These are phyloP conservation scores for Dactylorhiza incarnata DNA, from an alignment of 106 monocot genomes.

Conservation along the genomic window DNA sequence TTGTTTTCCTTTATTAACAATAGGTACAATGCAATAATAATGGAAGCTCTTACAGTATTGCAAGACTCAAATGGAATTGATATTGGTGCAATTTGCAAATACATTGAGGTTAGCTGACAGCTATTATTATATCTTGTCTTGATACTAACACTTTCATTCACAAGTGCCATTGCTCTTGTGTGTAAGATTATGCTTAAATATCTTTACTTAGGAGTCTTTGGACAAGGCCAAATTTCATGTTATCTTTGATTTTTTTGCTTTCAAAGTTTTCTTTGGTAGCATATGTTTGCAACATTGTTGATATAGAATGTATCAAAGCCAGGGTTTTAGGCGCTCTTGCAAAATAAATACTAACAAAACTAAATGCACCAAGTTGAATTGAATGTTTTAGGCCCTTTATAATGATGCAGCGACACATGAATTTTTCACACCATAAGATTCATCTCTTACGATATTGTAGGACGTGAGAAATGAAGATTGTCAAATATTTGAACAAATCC, in stretches of 20 bases:
- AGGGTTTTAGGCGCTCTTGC: background rate
- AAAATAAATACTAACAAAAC: background rate
- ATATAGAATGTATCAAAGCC: background rate
- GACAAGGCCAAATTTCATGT: background rate
- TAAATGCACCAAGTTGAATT: background rate
- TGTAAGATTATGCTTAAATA: background rate
- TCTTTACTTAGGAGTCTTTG: background rate
- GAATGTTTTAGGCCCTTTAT: background rate
- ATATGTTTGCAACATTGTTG: background rate
- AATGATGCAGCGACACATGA: background rate
- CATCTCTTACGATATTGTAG: background rate
- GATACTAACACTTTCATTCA: background rate
- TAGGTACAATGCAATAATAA: constrained; percentile 57
- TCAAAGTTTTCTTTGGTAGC: constrained; percentile 1
- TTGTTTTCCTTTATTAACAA: background rate
- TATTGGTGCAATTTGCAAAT: constrained; percentile 56
- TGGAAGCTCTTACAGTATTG: constrained; percentile 54
- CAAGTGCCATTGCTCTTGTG: background rate
- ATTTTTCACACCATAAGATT: background rate
- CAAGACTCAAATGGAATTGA: constrained; percentile 56
- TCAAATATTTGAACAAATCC: background rate
- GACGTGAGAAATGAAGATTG: background rate
- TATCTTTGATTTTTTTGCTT: background rate
- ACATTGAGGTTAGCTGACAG: constrained; percentile 44
- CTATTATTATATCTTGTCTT: background rate